These are phyloP conservation scores for Peronosclerospora sorghi DNA, from an alignment of 352 stramenopile species.

Conservation along the genomic window DNA sequence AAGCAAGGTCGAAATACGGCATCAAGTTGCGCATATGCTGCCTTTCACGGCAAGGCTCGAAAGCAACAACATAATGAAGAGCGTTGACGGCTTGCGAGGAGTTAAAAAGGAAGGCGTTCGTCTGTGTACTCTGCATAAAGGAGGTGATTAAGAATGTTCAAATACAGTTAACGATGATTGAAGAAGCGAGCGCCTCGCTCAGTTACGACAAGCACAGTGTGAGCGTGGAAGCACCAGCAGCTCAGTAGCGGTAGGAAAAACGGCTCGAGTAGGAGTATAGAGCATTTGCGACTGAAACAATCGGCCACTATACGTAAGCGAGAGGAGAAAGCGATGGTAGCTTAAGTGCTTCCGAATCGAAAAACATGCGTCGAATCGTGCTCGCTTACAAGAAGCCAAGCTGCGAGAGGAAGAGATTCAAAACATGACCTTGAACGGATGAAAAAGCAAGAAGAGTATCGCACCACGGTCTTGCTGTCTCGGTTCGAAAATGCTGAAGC, in stretches of 20 bases:
- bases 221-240: slow-evolving; percentile 36
- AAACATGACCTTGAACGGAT: slow-evolving; percentile 38
- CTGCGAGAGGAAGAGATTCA: slow-evolving; percentile 75
- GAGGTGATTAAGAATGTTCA: slow-evolving; percentile 53
- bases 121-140: slow-evolving; percentile 34
- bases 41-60: slow-evolving; percentile 38
- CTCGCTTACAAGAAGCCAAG: slow-evolving; percentile 54
- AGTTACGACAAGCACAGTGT: slow-evolving; percentile 26
- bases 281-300: slow-evolving; percentile 35
- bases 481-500: slow-evolving; percentile 39
- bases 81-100: slow-evolving; percentile 32
- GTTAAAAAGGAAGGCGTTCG: slow-evolving; percentile 40
- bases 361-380: slow-evolving; percentile 36
- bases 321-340: slow-evolving; percentile 41
- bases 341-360: slow-evolving; percentile 41
- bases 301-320: slow-evolving; percentile 27
- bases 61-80: slow-evolving; percentile 60
- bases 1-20: slow-evolving; percentile 64
- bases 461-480: slow-evolving; percentile 36
- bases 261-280: slow-evolving; percentile 39
- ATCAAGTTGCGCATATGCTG: slow-evolving; percentile 46
- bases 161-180: slow-evolving; percentile 39
- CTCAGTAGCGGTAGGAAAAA: slow-evolving; percentile 39
- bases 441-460: slow-evolving; percentile 58
- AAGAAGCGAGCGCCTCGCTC: slow-evolving; percentile 41